phyloP scores from a whole-genome alignment of 345 rosid genomes.

The Populus alba region DNA sequence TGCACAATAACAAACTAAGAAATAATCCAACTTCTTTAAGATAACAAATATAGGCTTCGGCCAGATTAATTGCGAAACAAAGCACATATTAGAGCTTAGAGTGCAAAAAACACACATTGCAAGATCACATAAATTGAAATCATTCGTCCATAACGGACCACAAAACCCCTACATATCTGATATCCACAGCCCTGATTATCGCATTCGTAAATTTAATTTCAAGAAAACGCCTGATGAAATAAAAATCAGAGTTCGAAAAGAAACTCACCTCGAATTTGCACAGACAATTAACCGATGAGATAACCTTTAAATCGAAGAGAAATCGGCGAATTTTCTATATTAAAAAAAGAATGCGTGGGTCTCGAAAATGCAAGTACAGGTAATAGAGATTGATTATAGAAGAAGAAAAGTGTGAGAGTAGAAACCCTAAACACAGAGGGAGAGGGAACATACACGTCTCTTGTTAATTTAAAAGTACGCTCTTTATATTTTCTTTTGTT shows the following conservation, averaged over 20 bases:
- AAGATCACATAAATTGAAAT: not conserved
- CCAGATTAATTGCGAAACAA: not conserved
- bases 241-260: not conserved
- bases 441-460: conserved; percentile 5
- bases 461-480: not conserved
- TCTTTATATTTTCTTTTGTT: not conserved
- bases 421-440: conserved; percentile 18
- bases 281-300: conserved; percentile 5
- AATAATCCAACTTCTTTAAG: not conserved
- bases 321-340: conserved; percentile 9
- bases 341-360: conserved; percentile 7
- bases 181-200: not conserved
- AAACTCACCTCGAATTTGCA: conserved; percentile 25
- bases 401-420: not conserved
- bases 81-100: not conserved
- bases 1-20: not conserved
- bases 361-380: conserved; percentile 22
- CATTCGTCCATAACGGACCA: not conserved
- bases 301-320: not conserved
- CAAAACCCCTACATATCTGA: not conserved
- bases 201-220: not conserved
- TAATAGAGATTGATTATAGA: not conserved
- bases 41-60: not conserved
- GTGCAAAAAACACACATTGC: conserved; percentile 11
- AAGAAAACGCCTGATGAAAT: not conserved